Base-by-base conservation (phyloP, 1,284 basidiomycete species). In the Earliella scabrosa region DNA sequence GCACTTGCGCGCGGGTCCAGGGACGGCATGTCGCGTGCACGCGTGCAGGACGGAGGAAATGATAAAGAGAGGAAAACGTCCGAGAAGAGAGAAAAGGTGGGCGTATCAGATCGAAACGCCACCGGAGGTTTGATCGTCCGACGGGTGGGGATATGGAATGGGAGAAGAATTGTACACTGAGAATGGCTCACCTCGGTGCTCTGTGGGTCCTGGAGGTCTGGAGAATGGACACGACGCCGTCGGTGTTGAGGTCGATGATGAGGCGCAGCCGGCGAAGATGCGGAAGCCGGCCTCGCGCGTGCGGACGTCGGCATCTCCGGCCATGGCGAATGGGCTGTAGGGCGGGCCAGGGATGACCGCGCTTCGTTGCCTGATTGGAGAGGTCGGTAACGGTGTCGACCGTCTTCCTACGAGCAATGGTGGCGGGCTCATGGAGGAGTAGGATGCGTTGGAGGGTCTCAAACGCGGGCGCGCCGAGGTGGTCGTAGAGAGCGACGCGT, bases 261-360 rank as follows among this genome's bases (percentile, higher is more conserved):
- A 90, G 75, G 65, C 87, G 52, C 83, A 85, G 3, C 85, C 86
- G 0, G 85, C 78, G 65, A 91, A 89, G 2, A 90, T 80, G 32
- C 82, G 71, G 66, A 81, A 90, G 2, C 85, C 84, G 61, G 76
- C 79, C 62, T 86, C 84, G 53, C 84, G 75, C n/a, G 69, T 72
- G 64, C 52, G 71, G 60, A 60, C 69, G 46, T 77, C 77, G 2
- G 73, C 62, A 34, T 66, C 70, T 46, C 84, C 81, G 0, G 82
- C 77, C 86, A 90, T 88, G 46, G 71, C 77, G 64, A 89, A 91
- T 86, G 0, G 81, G 82, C 67, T 91, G 88, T 2, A 92, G 75
- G 2, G 86, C 83, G 65, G 90, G 89, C 88, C 90, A 92, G 3
- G 89, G 89, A 16, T 88, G 71, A 1, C 90, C 89, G 1, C 88